Percentiles rank a stretch among this genome's conserved stretches.
Evolutionary conservation across 2,329 filamentous ascomycete species (phyloP).

Genomic region (Hortaea werneckii): DNA sequence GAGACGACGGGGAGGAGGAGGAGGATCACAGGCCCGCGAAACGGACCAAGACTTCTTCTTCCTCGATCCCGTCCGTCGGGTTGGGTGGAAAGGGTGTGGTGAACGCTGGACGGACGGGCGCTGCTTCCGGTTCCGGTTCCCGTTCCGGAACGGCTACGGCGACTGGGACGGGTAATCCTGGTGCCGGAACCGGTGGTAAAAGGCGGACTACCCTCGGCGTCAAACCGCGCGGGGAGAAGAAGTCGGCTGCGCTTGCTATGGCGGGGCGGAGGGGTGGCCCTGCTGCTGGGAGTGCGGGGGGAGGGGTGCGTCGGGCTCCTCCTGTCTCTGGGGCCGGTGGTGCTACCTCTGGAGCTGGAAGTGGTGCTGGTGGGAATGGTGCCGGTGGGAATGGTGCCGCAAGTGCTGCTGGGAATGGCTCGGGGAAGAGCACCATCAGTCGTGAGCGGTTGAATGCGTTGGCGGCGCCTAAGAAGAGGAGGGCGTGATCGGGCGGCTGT

Average conservation of each 20-base stretch:
- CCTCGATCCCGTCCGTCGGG: neutral
- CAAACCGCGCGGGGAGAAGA: neutral
- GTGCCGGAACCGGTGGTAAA: neutral
- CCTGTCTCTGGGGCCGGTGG: neutral
- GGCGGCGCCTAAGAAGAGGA: constrained; percentile 22
- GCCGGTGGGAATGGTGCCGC: constrained; percentile 9
- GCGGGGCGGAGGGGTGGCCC: no score
- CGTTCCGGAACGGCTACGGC: neutral
- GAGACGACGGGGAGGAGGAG: neutral
- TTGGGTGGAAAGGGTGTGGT: no score
- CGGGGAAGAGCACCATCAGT: constrained; percentile 18
- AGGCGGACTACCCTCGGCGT: neutral
- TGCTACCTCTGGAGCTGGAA: constrained; percentile 9
- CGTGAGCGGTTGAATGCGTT: constrained; percentile 22
- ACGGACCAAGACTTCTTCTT: neutral
- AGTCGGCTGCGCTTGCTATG: no score
- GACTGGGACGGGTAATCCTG: no score
- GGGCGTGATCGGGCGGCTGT: no score
- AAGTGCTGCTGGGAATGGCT: neutral
- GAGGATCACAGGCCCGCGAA: neutral
- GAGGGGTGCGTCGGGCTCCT: no score
- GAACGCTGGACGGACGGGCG: neutral
- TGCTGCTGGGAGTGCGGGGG: no score
- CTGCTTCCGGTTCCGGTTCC: neutral
- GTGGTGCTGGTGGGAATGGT: constrained; percentile 14